A percentile compares a stretch with the other conserved stretches of the same genome.
These are phyloP conservation scores for Lineolata rhizophorae DNA, from an alignment of 495 filamentous ascomycete genomes.

Conservation along the genomic window DNA sequence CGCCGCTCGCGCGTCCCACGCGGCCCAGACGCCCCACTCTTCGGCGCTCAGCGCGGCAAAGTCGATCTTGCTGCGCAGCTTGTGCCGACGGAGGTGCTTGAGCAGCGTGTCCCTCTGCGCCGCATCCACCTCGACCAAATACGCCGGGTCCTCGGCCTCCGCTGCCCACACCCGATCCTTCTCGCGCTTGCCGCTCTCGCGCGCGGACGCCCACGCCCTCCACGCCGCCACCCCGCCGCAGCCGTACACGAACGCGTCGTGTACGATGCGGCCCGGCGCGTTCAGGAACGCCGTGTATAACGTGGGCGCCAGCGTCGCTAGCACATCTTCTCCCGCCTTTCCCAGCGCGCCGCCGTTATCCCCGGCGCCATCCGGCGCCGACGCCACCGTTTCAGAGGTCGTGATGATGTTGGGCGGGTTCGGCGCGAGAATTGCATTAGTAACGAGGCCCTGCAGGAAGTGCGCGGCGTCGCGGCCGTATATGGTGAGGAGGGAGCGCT, in stretches of 20 bases:
- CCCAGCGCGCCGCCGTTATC: too few relatives aligned
- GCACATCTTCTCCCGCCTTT: too few relatives aligned
- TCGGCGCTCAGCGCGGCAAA: slow-evolving; percentile 38
- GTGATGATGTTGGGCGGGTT: too few relatives aligned
- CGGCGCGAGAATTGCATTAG: not conserved
- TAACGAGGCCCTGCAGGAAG: slow-evolving; percentile 1
- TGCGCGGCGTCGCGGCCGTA: slow-evolving; percentile 1
- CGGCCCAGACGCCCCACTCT: slow-evolving; percentile 41
- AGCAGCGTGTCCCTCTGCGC: slow-evolving; percentile 34
- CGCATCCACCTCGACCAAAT: slow-evolving; percentile 66
- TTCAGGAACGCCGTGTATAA: slow-evolving; percentile 1
- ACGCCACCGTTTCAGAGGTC: too few relatives aligned
- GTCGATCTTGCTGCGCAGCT: slow-evolving; percentile 55
- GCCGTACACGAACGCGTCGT: slow-evolving; percentile 1
- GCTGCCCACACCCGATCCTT: not conserved
- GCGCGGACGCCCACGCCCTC: not conserved
- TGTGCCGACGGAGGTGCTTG: slow-evolving; percentile 60
- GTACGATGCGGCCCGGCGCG: not conserved
- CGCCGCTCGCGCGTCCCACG: slow-evolving; percentile 42
- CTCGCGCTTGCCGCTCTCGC: not conserved
- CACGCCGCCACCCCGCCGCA: not conserved
- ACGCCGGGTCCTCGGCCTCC: slow-evolving; percentile 34
- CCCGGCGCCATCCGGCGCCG: too few relatives aligned
- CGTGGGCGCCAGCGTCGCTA: not conserved
- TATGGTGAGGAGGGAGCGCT: not conserved